Evolutionary conservation across 2,329 filamentous ascomycete genomes (phyloP).

Genomic region (Alternaria sp.): DNA sequence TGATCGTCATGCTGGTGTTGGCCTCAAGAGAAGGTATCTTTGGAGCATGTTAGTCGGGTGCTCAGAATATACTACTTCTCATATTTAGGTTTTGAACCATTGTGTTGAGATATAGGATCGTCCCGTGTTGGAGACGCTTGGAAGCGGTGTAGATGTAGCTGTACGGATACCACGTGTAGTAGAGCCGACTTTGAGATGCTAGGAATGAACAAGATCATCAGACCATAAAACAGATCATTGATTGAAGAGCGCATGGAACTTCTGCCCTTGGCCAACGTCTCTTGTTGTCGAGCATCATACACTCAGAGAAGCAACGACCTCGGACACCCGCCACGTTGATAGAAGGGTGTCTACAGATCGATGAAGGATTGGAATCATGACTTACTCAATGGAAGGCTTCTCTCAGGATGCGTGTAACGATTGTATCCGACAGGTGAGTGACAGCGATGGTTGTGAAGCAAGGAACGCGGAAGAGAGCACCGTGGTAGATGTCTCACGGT

Average conservation of each 20-base stretch:
- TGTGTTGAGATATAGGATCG: background rate
- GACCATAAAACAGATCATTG: background rate
- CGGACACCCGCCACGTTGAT: background rate
- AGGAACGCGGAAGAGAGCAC: background rate
- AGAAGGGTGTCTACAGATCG: background rate
- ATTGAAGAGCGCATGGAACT: background rate
- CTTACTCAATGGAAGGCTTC: background rate
- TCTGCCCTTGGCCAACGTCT: background rate
- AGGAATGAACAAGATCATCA: background rate
- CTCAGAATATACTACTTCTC: background rate
- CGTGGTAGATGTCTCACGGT: conserved; percentile 8
- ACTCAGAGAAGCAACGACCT: background rate
- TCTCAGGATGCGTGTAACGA: background rate
- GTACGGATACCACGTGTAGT: background rate
- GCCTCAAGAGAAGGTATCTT: background rate
- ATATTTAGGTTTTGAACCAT: background rate
- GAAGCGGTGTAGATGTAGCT: background rate
- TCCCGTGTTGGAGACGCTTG: background rate
- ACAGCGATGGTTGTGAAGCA: background rate
- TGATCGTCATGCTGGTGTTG: conserved; percentile 67
- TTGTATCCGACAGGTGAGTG: background rate
- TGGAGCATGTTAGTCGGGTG: background rate
- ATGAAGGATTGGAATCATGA: background rate
- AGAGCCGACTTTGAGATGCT: background rate
- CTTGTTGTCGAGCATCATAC: background rate